Evolutionary conservation across 768 basidiomycete genomes (phyloP).

Genomic region (Podaxis rugospora): DNA sequence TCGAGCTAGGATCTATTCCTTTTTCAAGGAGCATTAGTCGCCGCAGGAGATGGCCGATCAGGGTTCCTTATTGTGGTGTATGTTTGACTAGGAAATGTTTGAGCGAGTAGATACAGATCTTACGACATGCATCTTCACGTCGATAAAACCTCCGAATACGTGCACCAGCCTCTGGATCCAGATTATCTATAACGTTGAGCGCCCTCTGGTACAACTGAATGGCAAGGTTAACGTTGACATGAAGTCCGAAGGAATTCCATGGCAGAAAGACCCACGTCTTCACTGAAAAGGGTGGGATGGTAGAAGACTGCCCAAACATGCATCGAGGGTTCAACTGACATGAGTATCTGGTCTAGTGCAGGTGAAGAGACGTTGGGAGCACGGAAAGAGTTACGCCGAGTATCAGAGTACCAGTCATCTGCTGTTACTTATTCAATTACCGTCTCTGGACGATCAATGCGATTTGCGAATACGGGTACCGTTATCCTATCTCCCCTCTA

Average conservation of each 20-base stretch:
- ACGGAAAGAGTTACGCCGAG: neutral
- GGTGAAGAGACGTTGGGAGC: neutral
- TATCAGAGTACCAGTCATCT: neutral
- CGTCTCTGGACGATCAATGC: neutral
- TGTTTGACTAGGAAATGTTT: constrained; percentile 2
- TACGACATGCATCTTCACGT: constrained; percentile 75
- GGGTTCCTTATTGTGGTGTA: constrained; percentile 46
- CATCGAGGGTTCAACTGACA: constrained; percentile 24
- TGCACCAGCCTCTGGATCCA: constrained; percentile 47
- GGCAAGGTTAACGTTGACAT: constrained; percentile 10
- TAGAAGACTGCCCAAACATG: constrained; percentile 43
- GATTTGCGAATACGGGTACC: neutral
- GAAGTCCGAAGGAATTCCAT: constrained; percentile 9
- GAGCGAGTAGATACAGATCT: constrained; percentile 18
- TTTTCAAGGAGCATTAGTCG: constrained; percentile 57
- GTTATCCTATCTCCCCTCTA: neutral
- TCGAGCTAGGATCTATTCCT: constrained; percentile 41
- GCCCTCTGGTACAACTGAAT: constrained; percentile 59
- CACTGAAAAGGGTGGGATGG: constrained; percentile 33
- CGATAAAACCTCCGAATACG: constrained; percentile 65
- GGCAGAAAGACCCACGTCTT: constrained; percentile 29
- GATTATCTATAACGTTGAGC: constrained; percentile 40
- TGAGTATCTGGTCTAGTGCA: neutral
- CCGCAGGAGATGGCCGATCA: constrained; percentile 74
- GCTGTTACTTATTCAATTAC: neutral